Base-by-base conservation (phyloP, 805 yeast species). In the Candida ipomoeae region DNA sequence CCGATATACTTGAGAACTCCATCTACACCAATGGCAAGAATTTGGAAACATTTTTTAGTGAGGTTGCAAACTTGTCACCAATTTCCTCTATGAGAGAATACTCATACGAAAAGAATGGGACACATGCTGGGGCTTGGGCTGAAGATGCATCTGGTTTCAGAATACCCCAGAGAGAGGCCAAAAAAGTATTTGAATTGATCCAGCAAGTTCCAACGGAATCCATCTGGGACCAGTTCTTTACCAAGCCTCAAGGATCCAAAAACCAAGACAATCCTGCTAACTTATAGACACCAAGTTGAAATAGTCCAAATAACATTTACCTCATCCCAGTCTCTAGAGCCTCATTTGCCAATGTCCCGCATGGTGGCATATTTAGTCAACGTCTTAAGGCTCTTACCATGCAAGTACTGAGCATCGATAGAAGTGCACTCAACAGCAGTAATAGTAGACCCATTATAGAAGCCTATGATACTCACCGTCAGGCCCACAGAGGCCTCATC, bases 141-240 rank as follows among this genome's bases (percentile, higher is more conserved):
- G 33, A 26, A 13, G 23, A 13, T 5, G 17, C 6, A 6, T 34
- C 33, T 11, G 38, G 17, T 13, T 13, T 34, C 17, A 41, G 23
- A 33, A 14, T 44, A n/a, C 46, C 46, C 13, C 40, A 34, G 66
- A 4, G 67, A 59, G 89, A 84, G 53, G 85, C 84, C 4, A 77
- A 75, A 53, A 69, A 73, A 46, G 76, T 83, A 18, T 81, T 75
- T 60, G 87, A 83, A 57, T 67, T 85, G 70, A 77, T 85, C 53
- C 79, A 76, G 58, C 85, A 80, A 61, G 78, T 83, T 43, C 83
- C 86, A 3, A 76, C 81, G 2, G 89, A 84, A 49, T 72, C 82
- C 23, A 82, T 84, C 33, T 84, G 89, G 87, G 88, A 82, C 47
- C 86, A 82, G 56, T 80, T 80, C 56, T 81, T 83, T 60, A 67